These are phyloP conservation scores for Entoloma clypeatum DNA, from an alignment of 1,284 basidiomycete species.

Conservation along the genomic window DNA sequence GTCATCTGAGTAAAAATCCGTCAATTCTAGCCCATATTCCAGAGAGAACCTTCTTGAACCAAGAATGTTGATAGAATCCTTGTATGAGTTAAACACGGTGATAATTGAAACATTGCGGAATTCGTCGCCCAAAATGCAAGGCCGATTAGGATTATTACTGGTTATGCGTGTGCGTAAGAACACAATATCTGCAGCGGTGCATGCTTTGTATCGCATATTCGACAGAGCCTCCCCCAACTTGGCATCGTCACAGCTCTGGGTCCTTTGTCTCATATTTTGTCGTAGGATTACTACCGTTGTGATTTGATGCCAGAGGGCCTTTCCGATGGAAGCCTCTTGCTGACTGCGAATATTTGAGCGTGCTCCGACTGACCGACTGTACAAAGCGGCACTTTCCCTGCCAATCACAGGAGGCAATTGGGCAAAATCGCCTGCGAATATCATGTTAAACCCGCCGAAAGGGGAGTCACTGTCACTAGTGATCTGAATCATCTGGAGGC, in stretches of 20 bases:
- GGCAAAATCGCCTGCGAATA: constrained; percentile 4
- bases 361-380: constrained; percentile 4
- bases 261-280: constrained; percentile 21
- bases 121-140: neutral
- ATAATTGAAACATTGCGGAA: constrained; percentile 24
- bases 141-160: constrained; percentile 1
- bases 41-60: constrained; percentile 14
- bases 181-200: constrained; percentile 10
- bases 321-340: constrained; percentile 11
- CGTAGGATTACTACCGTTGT: constrained; percentile 19
- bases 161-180: constrained; percentile 10
- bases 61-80: constrained; percentile 17
- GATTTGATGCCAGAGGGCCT: constrained; percentile 18
- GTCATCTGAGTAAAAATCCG: too few relatives aligned
- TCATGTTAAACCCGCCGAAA: constrained; percentile 7
- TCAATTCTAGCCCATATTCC: too few relatives aligned
- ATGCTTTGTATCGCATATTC: constrained; percentile 20
- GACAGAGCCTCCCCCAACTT: constrained; percentile 10
- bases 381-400: constrained; percentile 9
- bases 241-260: constrained; percentile 5
- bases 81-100: constrained; percentile 15
- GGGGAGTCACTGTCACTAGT: constrained; percentile 1
- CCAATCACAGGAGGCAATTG: constrained; percentile 7
- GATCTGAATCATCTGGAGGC: constrained; percentile 3
- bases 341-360: neutral